Conservation (phyloP, 1,284 basidiomycete species). For the Inonotus obliquus region DNA sequence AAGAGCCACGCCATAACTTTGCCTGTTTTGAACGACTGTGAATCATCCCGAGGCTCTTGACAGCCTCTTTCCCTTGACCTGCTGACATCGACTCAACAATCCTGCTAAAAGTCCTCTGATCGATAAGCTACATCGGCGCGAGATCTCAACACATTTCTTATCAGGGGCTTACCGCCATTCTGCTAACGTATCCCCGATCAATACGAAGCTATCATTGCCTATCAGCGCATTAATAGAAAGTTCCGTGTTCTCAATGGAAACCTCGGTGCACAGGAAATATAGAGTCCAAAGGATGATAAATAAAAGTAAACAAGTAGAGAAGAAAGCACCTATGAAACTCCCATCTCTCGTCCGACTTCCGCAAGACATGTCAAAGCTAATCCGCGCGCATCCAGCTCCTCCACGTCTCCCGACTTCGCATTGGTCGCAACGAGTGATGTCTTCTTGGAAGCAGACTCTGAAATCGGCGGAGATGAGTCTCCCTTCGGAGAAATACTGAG, state of each 20-base stretch:
- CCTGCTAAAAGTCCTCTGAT: not conserved
- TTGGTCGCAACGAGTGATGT: constrained; percentile 8
- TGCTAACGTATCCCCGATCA: not conserved
- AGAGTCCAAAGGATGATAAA: not conserved
- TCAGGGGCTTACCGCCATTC: not conserved
- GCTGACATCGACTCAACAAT: not conserved
- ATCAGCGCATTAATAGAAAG: not conserved
- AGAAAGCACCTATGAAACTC: constrained; percentile 6
- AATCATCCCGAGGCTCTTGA: not conserved
- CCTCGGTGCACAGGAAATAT: not conserved
- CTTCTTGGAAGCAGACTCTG: not conserved
- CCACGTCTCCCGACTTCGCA: constrained; percentile 24
- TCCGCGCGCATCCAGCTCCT: constrained; percentile 60
- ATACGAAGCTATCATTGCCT: too few relatives aligned
- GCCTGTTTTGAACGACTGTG: not conserved
- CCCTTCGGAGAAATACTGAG: constrained; percentile 12
- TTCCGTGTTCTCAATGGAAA: not conserved
- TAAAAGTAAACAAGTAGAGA: not conserved
- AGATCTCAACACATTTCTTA: not conserved
- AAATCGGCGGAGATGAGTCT: constrained; percentile 20
- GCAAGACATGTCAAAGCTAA: constrained; percentile 68
- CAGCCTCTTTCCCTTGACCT: not conserved
- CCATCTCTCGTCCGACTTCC: constrained; percentile 66
- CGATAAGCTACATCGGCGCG: not conserved
- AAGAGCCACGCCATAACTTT: not conserved